phyloP scores from a whole-genome alignment of 371 early-diverging fungal genomes.

The Lichtheimia hyalospora region DNA sequence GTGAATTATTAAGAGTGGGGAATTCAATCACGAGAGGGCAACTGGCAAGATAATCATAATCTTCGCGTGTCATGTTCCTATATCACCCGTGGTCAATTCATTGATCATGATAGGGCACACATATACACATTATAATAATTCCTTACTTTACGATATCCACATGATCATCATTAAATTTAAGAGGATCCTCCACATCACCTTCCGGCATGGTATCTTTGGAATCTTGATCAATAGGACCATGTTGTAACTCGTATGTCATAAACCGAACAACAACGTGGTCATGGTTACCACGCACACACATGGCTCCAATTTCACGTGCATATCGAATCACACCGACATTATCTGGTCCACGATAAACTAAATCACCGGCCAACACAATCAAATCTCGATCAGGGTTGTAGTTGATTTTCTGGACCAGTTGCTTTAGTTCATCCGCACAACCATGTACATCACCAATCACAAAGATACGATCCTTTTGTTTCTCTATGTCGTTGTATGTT shows the following conservation, averaged over 20 bases:
- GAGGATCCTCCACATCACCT: slow-evolving; percentile 40
- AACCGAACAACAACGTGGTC: slow-evolving; percentile 71
- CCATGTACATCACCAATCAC: slow-evolving; percentile 80
- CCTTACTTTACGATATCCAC: slow-evolving; percentile 36
- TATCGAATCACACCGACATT: slow-evolving; percentile 61
- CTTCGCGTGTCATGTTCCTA: slow-evolving; percentile 47
- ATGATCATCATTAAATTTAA: slow-evolving; percentile 46
- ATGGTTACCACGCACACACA: slow-evolving; percentile 78
- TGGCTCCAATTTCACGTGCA: slow-evolving; percentile 51
- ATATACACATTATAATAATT: background rate
- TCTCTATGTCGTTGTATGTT: slow-evolving; percentile 15
- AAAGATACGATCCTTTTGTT: slow-evolving; percentile 46
- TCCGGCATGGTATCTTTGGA: slow-evolving; percentile 26
- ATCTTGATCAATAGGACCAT: slow-evolving; percentile 30
- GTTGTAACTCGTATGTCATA: slow-evolving; percentile 45
- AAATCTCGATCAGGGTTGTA: slow-evolving; percentile 48
- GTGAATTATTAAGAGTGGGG: slow-evolving; percentile 52
- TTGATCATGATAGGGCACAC: too few species aligned
- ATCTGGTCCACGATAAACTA: slow-evolving; percentile 70
- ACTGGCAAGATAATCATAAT: slow-evolving; percentile 54
- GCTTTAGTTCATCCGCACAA: slow-evolving; percentile 50
- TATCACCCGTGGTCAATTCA: background rate
- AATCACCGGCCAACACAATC: slow-evolving; percentile 69
- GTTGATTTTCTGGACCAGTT: slow-evolving; percentile 44
- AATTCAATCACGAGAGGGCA: slow-evolving; percentile 64